phyloP scores from a whole-genome alignment of 352 stramenopile genomes.

The Aphanomyces invadans region DNA sequence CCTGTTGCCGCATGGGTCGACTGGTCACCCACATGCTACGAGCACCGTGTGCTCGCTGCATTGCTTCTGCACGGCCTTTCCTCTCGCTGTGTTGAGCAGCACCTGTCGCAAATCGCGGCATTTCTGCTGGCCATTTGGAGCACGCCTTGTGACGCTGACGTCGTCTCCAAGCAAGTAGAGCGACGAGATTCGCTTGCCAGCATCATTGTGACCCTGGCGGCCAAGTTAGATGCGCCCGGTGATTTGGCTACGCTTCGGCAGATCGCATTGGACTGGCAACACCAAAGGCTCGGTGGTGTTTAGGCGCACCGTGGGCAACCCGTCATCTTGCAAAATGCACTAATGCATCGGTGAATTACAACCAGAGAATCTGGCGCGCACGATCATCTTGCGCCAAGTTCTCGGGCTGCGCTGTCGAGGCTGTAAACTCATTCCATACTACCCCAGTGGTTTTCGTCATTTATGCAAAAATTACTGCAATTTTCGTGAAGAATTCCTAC shows the following conservation, averaged over 20 bases:
- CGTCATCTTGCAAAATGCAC: not conserved
- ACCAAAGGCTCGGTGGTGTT: too few relatives aligned
- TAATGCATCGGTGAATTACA: too few relatives aligned
- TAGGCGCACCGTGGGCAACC: too few relatives aligned
- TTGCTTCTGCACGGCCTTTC: not conserved
- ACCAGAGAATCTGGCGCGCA: too few relatives aligned
- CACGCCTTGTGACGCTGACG: not conserved
- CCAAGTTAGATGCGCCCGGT: not conserved
- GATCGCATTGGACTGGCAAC: not conserved
- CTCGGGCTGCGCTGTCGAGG: too few relatives aligned
- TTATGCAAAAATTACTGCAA: too few relatives aligned
- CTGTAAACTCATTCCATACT: too few relatives aligned
- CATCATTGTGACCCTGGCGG: not conserved
- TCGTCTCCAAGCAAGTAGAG: not conserved
- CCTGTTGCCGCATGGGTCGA: not conserved
- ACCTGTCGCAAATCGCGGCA: not conserved
- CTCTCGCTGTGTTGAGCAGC: not conserved
- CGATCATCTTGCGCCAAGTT: too few relatives aligned
- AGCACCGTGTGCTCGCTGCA: not conserved
- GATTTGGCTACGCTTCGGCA: not conserved
- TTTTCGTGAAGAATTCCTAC: too few relatives aligned
- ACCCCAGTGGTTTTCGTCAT: too few relatives aligned
- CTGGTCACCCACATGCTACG: not conserved
- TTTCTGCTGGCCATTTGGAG: not conserved
- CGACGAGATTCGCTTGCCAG: not conserved